A percentile compares a stretch with the other conserved stretches of the same genome.
These are phyloP conservation scores for Phytophthora rubi DNA, from an alignment of 352 stramenopile genomes.

Conservation along the genomic window DNA sequence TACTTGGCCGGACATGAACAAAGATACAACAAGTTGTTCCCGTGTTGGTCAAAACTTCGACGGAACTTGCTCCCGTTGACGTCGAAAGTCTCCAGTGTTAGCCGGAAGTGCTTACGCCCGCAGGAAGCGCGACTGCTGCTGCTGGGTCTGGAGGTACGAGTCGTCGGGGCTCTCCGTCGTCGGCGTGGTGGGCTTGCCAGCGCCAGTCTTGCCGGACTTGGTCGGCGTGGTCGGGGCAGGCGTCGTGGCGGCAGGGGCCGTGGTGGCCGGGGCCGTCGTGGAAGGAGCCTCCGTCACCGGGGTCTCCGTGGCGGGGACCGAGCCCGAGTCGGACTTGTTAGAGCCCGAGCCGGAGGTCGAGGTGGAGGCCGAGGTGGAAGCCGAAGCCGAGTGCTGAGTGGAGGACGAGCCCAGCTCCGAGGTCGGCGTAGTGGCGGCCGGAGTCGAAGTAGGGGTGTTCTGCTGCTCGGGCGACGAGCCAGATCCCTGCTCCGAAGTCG, in stretches of 20 bases:
- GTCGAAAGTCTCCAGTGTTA: conserved; percentile 27
- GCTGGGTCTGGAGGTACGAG: conserved; percentile 29
- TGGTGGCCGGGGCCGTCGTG: conserved; percentile 13
- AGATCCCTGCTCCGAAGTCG: conserved; percentile 10
- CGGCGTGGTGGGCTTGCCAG: conserved; percentile 11
- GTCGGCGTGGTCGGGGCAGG: conserved; percentile 19
- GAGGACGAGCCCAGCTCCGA: conserved; percentile 2
- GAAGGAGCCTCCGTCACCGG: conserved; percentile 14
- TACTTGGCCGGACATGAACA: conserved; percentile 33
- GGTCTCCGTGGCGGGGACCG: conserved; percentile 16
- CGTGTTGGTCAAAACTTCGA: conserved; percentile 33
- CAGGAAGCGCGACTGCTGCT: conserved; percentile 33
- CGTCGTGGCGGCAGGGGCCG: conserved; percentile 16
- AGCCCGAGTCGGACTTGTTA: conserved; percentile 21
- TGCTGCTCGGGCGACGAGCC: conserved; percentile 14
- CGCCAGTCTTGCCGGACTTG: conserved; percentile 31
- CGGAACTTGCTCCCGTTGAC: conserved; percentile 39
- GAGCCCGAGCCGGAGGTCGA: conserved; percentile 13
- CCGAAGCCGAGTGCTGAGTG: conserved; percentile 5
- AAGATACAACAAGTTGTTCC: conserved; percentile 39
- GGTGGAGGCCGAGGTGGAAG: conserved; percentile 5
- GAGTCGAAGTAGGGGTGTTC: conserved; percentile 10
- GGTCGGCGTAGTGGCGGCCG: conserved; percentile 10
- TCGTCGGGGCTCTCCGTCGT: conserved; percentile 29
- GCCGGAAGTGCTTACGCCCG: conserved; percentile 26